Base-by-base conservation (phyloP, 2,329 filamentous ascomycete genomes). In the Nigrospora oryzae region DNA sequence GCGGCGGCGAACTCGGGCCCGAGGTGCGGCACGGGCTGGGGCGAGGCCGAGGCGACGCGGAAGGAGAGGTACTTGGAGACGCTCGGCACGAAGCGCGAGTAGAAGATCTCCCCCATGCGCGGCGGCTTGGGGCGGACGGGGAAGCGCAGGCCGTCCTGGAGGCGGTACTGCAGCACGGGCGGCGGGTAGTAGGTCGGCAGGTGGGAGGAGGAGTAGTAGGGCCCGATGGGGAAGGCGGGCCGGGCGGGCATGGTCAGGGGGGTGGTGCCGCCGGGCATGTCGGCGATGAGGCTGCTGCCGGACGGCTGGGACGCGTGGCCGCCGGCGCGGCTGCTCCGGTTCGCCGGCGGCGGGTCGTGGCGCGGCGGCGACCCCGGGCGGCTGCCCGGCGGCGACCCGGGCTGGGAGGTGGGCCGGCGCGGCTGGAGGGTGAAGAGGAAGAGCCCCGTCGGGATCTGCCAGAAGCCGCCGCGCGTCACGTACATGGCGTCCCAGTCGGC, bases 101-200 rank as follows among this genome's bases (percentile, higher is more conserved):
- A 98, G 57, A 98, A 91, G 0, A 87, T 81, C 56, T 96, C 89
- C 13, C 89, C 89, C 73, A 95, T 89, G 3, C 87, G 82, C 1
- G 89, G 88, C 0, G 91, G 89, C 60, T 94, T 95, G 1, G 88
- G 85, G 0, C 93, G 81, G 36, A 94, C 70, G 0, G 93, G 93
- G 59, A 98, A 93, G 0, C 89, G 83, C 38, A 90, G 71, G 47
- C 83, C 78, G 59, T 88, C 81, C 2, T 87, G 90, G 49, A 85
- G 81, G 4, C 77, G 83, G 61, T 91, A 96, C 53, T 91, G 86
- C 10, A 88, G 68, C 1, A 93, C 88, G 2, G 84, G 73, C 0
- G 90, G 89, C 2, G 90, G 90, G 54, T 88, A 96, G 66, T 89
- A 96, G 0, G 89, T 95, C 2, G 91, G 90, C 3, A 96, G 71